A percentile compares a stretch with the other conserved stretches of the same genome.
These are phyloP conservation scores for Terana coerulea DNA, from an alignment of 768 basidiomycete species.

Conservation along the genomic window DNA sequence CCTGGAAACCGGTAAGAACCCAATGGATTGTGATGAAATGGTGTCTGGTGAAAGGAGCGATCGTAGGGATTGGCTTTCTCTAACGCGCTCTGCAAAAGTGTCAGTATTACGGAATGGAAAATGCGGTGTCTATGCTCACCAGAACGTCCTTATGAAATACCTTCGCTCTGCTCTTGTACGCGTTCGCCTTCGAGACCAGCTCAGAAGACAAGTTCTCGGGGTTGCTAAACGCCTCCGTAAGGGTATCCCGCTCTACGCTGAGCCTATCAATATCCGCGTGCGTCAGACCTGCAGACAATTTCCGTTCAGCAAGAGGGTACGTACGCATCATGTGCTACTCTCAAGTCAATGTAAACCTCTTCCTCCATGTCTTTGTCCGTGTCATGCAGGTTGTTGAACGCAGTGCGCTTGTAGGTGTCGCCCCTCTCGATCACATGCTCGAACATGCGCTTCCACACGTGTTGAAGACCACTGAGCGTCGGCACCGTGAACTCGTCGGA, in stretches of 20 bases:
- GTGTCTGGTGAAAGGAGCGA: neutral
- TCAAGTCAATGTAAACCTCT: neutral
- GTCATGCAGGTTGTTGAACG: constrained; percentile 1
- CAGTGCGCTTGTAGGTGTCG: constrained; percentile 5
- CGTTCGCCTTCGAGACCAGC: neutral
- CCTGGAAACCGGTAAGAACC: neutral
- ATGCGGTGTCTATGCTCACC: neutral
- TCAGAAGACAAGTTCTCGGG: neutral
- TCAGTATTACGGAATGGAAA: neutral
- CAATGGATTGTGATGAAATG: neutral
- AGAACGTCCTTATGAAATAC: neutral
- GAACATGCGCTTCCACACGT: constrained; percentile 9
- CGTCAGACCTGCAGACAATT: neutral
- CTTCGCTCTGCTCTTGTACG: constrained; percentile 2
- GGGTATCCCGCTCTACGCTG: constrained; percentile 1
- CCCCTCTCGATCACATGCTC: constrained; percentile 7
- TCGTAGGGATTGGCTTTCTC: neutral
- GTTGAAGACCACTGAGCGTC: neutral
- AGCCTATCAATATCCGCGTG: neutral
- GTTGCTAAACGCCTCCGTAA: neutral
- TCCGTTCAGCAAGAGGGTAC: neutral
- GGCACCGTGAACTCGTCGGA: neutral
- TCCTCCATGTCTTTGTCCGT: neutral
- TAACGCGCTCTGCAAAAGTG: neutral
- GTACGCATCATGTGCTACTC: constrained; percentile 3